Base-by-base conservation (phyloP, 2,329 filamentous ascomycete species). In the Cordyceps cateniannulata region DNA sequence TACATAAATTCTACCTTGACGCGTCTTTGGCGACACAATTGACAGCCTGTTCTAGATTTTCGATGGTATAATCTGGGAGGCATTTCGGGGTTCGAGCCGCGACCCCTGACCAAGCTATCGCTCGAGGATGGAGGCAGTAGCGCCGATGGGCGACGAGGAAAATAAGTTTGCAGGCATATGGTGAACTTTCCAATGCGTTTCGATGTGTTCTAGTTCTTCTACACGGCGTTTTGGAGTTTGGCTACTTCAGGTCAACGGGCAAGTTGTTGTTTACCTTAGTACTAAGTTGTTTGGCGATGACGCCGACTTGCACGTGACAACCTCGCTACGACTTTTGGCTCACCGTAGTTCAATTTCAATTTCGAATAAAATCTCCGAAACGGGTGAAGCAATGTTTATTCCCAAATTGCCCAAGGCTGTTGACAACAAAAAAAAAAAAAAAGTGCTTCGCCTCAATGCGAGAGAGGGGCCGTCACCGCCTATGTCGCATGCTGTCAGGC, bases 41-140 rank as follows among this genome's bases (percentile, higher is more conserved):
- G 60, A 62, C 67, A 70, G n/a, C 68, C 67, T n/a, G 64, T 69
- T 61, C 62, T 69, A n/a, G 68, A 70, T 59, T 75, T 70, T 25
- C 63, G 68, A 60, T 70, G 66, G 59, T 69, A 69, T 40, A 69
- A 60, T 18, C 66, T 60, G 3, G 58, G 65, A 27, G 68, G 67
- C 66, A 68, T 68, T 22, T 44, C 47, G 55, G 2, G 42, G 32
- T 25, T 25, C n/a, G n/a, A n/a, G n/a, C n/a, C n/a, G 47, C 38
- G 10, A 10, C 35, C 29, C 25, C 12, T n/a, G 47, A 44, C 32
- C 10, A n/a, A 20, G 47, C 35, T 44, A 59, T 22, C 22, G 32
- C 27, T 44, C 20, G 5, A 22, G 12, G 20, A 51, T 32, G 14
- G 14, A 6, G 12, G n/a, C 35, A 24, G 29, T 16, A 25, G 45